These are phyloP conservation scores for Aaosphaeria pasadenensis DNA, from an alignment of 2,329 filamentous ascomycete species.

Conservation along the genomic window DNA sequence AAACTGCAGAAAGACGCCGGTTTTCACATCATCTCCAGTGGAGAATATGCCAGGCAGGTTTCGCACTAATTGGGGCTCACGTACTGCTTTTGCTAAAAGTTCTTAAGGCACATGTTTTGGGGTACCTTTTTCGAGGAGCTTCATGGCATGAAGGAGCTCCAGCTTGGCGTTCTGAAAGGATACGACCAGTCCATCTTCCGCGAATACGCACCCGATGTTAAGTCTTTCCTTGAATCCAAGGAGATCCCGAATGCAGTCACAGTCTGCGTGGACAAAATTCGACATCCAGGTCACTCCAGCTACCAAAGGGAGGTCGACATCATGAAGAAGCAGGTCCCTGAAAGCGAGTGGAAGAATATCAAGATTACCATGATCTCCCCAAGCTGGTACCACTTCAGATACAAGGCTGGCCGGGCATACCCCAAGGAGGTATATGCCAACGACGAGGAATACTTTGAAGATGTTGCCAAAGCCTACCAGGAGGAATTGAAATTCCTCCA, in stretches of 20 bases:
- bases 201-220: conserved; percentile 59
- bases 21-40: conserved; percentile 63
- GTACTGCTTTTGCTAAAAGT: not conserved
- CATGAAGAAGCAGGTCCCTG: conserved; percentile 57
- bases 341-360: conserved; percentile 61
- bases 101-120: conserved; percentile 51
- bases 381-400: conserved; percentile 68
- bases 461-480: conserved; percentile 47
- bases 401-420: conserved; percentile 52
- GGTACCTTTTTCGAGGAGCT: conserved; percentile 55
- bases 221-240: conserved; percentile 60
- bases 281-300: conserved; percentile 52
- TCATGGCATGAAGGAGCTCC: conserved; percentile 54
- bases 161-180: conserved; percentile 39
- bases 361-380: conserved; percentile 68
- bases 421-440: conserved; percentile 44
- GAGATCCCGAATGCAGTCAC: conserved; percentile 52
- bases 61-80: not conserved
- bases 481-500: conserved; percentile 47
- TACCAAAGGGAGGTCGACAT: conserved; percentile 60
- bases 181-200: conserved; percentile 55
- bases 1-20: conserved; percentile 62
- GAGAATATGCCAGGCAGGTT: conserved; percentile 56
- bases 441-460: conserved; percentile 48
- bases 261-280: conserved; percentile 58